phyloP scores from a whole-genome alignment of 2,329 filamentous ascomycete genomes.

The Paramyrothecium sp. region DNA sequence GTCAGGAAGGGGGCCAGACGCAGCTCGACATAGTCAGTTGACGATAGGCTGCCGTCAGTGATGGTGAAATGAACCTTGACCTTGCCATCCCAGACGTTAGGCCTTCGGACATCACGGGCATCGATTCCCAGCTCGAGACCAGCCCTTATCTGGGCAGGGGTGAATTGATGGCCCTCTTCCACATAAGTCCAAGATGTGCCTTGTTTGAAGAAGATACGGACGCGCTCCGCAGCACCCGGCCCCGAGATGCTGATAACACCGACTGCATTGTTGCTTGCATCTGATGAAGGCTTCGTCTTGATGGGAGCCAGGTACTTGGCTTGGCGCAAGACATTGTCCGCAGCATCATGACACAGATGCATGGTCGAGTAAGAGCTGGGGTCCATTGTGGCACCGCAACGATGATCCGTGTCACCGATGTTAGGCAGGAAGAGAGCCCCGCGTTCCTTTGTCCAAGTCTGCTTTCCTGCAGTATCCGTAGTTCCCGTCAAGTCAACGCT shows the following conservation, averaged over 20 bases:
- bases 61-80: slow-evolving; percentile 28
- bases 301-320: slow-evolving; percentile 28
- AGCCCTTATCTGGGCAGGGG: slow-evolving; percentile 17
- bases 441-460: slow-evolving; percentile 14
- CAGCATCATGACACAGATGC: slow-evolving; percentile 31
- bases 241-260: slow-evolving; percentile 12
- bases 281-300: slow-evolving; percentile 20
- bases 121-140: slow-evolving; percentile 33
- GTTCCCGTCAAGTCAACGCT: slow-evolving; percentile 16
- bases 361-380: slow-evolving; percentile 13
- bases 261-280: slow-evolving; percentile 11
- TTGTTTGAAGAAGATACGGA: slow-evolving; percentile 25
- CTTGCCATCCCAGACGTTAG: slow-evolving; percentile 22
- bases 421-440: slow-evolving; percentile 36
- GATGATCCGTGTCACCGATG: slow-evolving; percentile 28
- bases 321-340: slow-evolving; percentile 25
- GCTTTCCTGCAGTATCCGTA: slow-evolving; percentile 19
- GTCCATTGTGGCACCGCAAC: slow-evolving; percentile 20
- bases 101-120: slow-evolving; percentile 23
- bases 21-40: slow-evolving; percentile 25
- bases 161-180: slow-evolving; percentile 21
- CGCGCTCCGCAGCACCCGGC: slow-evolving; percentile 12
- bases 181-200: slow-evolving; percentile 21
- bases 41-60: slow-evolving; percentile 11
- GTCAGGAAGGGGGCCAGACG: slow-evolving; percentile 32